Base-by-base conservation (phyloP, 768 basidiomycete genomes). In the Pleurotus ostreatus region DNA sequence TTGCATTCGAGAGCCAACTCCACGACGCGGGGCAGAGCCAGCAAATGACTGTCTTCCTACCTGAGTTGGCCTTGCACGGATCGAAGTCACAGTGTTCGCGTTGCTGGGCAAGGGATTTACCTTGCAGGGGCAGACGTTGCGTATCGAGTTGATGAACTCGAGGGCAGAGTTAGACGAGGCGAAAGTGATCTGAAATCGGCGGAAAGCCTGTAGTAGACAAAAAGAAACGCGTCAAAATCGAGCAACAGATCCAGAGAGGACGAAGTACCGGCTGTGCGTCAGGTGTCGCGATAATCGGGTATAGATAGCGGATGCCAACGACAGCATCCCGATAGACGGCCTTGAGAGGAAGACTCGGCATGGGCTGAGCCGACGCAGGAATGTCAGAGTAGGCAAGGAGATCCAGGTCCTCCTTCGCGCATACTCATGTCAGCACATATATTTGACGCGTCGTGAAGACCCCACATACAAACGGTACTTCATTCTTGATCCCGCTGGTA, bases 101-200 rank as follows among this genome's bases (percentile, higher is more conserved):
- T 2, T 34, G 11, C 1, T 34, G 9, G 68, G 66, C 8, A 64
- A 64, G 3, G 75, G 72, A 59, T 81, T 88, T 38, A 79, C 71
- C 67, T 84, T 87, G 74, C 89, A 92, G 3, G 89, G 89, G 64
- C 89, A 92, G 40, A 91, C 79, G 4, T 78, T 72, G 46, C 79
- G 78, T 62, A 92, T 83, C 4, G 79, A 70, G 25, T 83, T 76
- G 56, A 90, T 78, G 59, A 88, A 86, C 59, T 81, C 78, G 2
- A 72, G 65, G 0, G 84, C 81, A 30, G 80, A 76, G 2, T 66
- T 57, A 13, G 72, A 51, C n/a, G 77, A 74, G 49, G 73, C 65
- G 59, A 92, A 90, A 18, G 84, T 84, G 25, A 91, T 77, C 65
- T 92, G 89, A 62, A 92, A 89, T 13, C 89, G 85, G 49, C 86